Base-by-base conservation (phyloP, 805 yeast species). In the Teunomyces cretensis region DNA sequence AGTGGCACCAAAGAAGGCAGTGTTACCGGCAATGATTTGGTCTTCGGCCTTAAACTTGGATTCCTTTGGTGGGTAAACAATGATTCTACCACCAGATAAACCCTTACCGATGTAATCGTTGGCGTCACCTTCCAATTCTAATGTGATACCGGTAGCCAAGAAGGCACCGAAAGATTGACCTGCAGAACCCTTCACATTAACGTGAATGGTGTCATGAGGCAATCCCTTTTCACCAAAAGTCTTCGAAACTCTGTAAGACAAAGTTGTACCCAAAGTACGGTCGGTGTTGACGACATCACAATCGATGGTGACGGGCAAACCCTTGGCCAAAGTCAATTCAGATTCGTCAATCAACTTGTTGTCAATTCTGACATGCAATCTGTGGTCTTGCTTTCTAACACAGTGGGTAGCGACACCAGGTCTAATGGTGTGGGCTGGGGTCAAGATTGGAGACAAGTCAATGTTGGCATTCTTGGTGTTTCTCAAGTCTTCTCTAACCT, bases 121-220 rank as follows among this genome's bases (percentile, higher is more conserved):
- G 55, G 97, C 88, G 69, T 92, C 99, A 75, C 99, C 99, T 72
- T 89, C 96, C 53, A 92, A 76, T 66, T 88, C 96, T 61, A 92
- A 81, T 9, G 98, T 94, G 51, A 92, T 84, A 75, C 99, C 99
- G 5, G 96, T 84, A 40, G 98, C 96, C 58, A 94, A 78, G 76
- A 88, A 92, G 2, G 98, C 99, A 74, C 99, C 99, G 62, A 94
- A 92, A 2, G 97, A 90, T 74, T 92, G 99, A 60, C 99, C 99
- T 24, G 99, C 99, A 46, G 91, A 85, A 53, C 99, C 99, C 61
- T 76, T 78, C 46, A 88, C 80, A 62, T 91, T 86, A 35, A 91
- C 97, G 56, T 91, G 97, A 53, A 92, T 86, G 13, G 98, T 94
- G 68, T 94, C 97, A 58, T 88, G 92, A 15, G 99, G 99, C 60